These are phyloP conservation scores for Ophiognomonia clavigignenti-juglandacearum DNA, from an alignment of 2,329 filamentous ascomycete genomes.

Conservation along the genomic window DNA sequence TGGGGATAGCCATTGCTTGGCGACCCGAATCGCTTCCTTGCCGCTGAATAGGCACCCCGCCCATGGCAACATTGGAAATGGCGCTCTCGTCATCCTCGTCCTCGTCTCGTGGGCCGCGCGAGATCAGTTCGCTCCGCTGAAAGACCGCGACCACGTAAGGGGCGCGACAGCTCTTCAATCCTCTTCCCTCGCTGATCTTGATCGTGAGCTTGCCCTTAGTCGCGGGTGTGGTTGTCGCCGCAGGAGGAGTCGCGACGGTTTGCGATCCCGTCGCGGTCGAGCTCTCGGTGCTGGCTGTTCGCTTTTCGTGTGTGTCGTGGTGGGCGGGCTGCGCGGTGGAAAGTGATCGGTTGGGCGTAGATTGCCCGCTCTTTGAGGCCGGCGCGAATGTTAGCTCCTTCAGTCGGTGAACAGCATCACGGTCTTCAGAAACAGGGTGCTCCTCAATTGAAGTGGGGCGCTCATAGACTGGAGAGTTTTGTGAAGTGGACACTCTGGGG, in stretches of 20 bases:
- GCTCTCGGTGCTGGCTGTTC: slow-evolving; percentile 34
- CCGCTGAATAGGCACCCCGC: slow-evolving; percentile 52
- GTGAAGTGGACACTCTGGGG: slow-evolving; percentile 45
- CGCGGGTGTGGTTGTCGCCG: slow-evolving; percentile 57
- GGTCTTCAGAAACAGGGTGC: slow-evolving; percentile 41
- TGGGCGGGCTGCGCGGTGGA: slow-evolving; percentile 57
- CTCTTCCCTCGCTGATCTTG: slow-evolving; percentile 80
- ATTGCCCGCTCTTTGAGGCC: slow-evolving; percentile 82
- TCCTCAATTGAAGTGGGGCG: slow-evolving; percentile 31
- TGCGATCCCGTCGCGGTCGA: slow-evolving; percentile 46
- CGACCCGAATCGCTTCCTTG: slow-evolving; percentile 77
- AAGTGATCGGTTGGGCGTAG: slow-evolving; percentile 83
- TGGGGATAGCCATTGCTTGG: slow-evolving; percentile 86
- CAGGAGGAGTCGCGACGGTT: slow-evolving; percentile 42
- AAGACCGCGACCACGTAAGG: slow-evolving; percentile 97
- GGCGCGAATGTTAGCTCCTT: slow-evolving; percentile 86
- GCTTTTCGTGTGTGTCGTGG: slow-evolving; percentile 36
- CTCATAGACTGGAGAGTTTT: slow-evolving; percentile 45
- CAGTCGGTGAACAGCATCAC: slow-evolving; percentile 62
- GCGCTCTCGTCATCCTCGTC: slow-evolving; percentile 53
- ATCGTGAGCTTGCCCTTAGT: slow-evolving; percentile 86
- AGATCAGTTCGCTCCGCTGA: slow-evolving; percentile 94
- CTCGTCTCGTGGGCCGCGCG: slow-evolving; percentile 67
- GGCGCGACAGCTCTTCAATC: slow-evolving; percentile 74
- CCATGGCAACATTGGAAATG: slow-evolving; percentile 36